A percentile compares a stretch with the other conserved stretches of the same genome.
These are phyloP conservation scores for Ochromonas danica DNA, from an alignment of 108 stramenopile genomes.

Conservation along the genomic window DNA sequence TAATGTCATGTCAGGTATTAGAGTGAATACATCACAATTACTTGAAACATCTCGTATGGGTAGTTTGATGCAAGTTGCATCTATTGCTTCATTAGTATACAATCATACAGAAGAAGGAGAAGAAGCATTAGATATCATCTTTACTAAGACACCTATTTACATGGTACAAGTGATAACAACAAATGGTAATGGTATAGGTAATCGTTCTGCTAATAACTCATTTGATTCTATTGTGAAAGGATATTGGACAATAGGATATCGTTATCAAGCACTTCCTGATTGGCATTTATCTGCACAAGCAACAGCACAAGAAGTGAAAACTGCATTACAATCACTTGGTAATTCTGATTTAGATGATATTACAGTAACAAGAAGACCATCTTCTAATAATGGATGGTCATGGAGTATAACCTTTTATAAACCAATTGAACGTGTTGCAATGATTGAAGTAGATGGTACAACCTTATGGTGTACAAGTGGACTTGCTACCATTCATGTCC, in stretches of 20 bases:
- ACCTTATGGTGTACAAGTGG: neutral
- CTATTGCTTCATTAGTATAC: neutral
- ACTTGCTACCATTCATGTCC: no score
- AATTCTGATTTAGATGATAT: neutral
- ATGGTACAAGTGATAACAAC: constrained; percentile 18
- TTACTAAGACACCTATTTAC: neutral
- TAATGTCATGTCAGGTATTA: neutral
- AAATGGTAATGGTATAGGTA: neutral
- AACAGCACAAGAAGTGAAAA: neutral
- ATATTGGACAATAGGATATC: constrained; percentile 13
- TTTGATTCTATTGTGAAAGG: constrained; percentile 7
- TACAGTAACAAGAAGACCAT: neutral
- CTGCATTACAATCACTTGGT: neutral
- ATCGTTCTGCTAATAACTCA: neutral
- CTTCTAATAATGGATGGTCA: neutral
- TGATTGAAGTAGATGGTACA: neutral
- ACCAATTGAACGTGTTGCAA: neutral
- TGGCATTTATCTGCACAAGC: neutral
- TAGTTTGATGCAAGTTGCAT: neutral
- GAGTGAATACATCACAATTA: neutral
- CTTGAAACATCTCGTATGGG: neutral
- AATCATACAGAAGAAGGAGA: neutral
- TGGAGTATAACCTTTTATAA: constrained; percentile 18
- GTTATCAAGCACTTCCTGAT: neutral
- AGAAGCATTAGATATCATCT: neutral